Base-by-base conservation (phyloP, 2,329 filamentous ascomycete genomes). In the Metarhizium robertsii region DNA sequence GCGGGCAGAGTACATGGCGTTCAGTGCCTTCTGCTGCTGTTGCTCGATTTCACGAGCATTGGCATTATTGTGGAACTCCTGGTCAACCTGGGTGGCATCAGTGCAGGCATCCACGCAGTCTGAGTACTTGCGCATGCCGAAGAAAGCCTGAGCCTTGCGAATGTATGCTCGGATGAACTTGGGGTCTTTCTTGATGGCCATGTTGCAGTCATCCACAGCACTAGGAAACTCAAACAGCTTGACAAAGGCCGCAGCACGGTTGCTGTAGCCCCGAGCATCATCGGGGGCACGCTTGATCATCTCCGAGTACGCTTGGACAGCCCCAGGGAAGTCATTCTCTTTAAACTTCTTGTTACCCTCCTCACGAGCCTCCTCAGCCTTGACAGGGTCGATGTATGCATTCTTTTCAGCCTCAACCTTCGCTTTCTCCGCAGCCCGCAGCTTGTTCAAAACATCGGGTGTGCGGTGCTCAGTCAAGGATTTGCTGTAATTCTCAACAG, bases 111-210 rank as follows among this genome's bases (percentile, higher is more conserved):
- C 94, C 57, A 97, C 78, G 68, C 89, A 95, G 71, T 92, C 92
- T 72, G 87, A 96, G 79, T 96, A 97, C 73, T 99, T 92, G 72
- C 94, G 90, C 94, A 99, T 99, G 65, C 91, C 91, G 63, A 94
- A 91, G 72, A 92, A 90, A 46, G 91, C 90, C 75, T 97, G 92
- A 0, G 92, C 92, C 79, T 96, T 97, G 69, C 94, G 87, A 65
- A 99, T 87, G 73, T 97, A 97, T 7, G 94, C 94, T 55, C 92
- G 86, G 74, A 97, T 92, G 73, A 99, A 99, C 67, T 86, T 87
- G 56, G 88, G 81, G 66, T 99, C 94, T 64, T 86, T 88, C 80
- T 90, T 88, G 75, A 96, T 95, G 48, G 94, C 94, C 62, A 83
- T 77, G 71, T 96, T 86, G 72, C 94, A 97, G 76, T 99, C 95